Conservation (phyloP, 73 alveolate species). For the Paramecium biaurelia region DNA sequence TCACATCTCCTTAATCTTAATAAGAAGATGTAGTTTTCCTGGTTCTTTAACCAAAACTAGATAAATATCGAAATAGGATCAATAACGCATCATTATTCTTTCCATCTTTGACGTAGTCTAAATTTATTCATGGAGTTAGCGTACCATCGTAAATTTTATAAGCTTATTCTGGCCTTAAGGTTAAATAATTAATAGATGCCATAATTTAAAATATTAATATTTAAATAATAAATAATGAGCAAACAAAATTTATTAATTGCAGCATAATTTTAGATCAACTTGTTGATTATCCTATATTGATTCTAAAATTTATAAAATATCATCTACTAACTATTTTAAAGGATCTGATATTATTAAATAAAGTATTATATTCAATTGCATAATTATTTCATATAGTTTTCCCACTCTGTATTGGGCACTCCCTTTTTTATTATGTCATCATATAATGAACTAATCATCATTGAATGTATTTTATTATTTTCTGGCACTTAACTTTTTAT, state of each 20-base stretch:
- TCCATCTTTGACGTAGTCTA: not conserved
- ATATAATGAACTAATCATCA: constrained; percentile 42
- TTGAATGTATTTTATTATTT: constrained; percentile 1
- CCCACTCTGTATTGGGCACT: constrained; percentile 45
- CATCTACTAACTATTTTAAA: not conserved
- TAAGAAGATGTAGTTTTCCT: not conserved
- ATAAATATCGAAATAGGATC: not conserved
- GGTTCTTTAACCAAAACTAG: not conserved
- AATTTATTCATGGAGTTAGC: not conserved
- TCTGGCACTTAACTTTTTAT: not conserved
- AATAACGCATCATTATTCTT: not conserved
- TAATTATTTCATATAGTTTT: constrained; percentile 32
- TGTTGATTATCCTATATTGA: not conserved
- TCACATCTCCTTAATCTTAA: constrained; percentile 12
- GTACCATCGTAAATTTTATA: not conserved
- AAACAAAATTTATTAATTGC: not conserved
- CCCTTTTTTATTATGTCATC: constrained; percentile 25
- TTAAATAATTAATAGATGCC: constrained; percentile 31
- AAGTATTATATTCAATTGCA: not conserved
- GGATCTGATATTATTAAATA: not conserved
- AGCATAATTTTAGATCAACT: not conserved
- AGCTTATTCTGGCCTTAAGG: constrained; percentile 28
- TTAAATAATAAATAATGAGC: not conserved
- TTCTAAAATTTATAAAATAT: not conserved
- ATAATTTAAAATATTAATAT: constrained; percentile 1